These are phyloP conservation scores for Hirschioporus abietinus DNA, from an alignment of 768 basidiomycete species.

Conservation along the genomic window DNA sequence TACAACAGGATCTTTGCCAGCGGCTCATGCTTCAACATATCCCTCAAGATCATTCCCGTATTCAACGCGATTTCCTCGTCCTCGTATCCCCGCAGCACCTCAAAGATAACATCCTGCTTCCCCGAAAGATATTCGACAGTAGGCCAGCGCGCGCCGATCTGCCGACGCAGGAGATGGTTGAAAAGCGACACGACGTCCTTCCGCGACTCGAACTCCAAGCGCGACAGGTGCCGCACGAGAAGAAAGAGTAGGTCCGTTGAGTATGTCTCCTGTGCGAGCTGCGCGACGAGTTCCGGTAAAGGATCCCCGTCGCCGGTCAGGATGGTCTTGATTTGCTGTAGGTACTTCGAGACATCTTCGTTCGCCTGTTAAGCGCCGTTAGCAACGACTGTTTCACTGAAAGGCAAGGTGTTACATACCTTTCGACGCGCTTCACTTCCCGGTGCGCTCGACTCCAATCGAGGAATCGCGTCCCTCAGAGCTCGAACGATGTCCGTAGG, in stretches of 20 bases:
- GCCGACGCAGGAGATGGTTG: slow-evolving; percentile 83
- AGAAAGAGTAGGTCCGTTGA: slow-evolving; percentile 79
- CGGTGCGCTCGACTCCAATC: slow-evolving; percentile 67
- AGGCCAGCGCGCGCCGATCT: slow-evolving; percentile 92
- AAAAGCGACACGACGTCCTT: slow-evolving; percentile 83
- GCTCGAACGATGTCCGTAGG: slow-evolving; percentile 85
- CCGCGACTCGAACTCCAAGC: slow-evolving; percentile 91
- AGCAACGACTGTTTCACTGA: slow-evolving; percentile 8
- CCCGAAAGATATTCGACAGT: slow-evolving; percentile 90
- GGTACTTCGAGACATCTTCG: slow-evolving; percentile 85
- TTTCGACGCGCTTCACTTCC: slow-evolving; percentile 76
- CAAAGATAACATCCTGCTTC: slow-evolving; percentile 71
- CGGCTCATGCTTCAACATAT: slow-evolving; percentile 93
- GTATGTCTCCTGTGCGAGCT: slow-evolving; percentile 95
- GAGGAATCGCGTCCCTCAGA: slow-evolving; percentile 72
- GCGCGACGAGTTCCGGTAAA: slow-evolving; percentile 83
- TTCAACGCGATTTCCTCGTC: slow-evolving; percentile 96
- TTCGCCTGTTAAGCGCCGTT: slow-evolving; percentile 49
- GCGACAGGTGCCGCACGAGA: slow-evolving; percentile 75
- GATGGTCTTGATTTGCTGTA: slow-evolving; percentile 85
- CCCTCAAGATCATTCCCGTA: slow-evolving; percentile 95
- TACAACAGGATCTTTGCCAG: slow-evolving; percentile 85
- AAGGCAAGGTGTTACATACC: slow-evolving; percentile 38
- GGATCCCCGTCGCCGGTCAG: slow-evolving; percentile 89
- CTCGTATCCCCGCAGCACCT: slow-evolving; percentile 85